phyloP scores from a whole-genome alignment of 2,329 filamentous ascomycete genomes.

The Hypoxylon sp. region DNA sequence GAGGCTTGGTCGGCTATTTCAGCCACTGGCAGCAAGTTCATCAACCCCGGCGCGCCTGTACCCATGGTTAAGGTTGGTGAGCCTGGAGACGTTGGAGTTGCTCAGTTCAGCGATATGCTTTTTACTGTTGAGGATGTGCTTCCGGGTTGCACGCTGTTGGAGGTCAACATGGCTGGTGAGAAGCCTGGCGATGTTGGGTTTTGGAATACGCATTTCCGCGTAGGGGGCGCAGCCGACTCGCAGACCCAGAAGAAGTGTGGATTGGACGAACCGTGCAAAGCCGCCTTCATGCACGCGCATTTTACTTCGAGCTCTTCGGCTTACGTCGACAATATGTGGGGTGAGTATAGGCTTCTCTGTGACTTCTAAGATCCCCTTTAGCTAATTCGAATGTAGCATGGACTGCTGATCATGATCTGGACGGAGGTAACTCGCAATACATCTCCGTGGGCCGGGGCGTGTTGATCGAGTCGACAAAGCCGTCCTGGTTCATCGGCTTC shows the following conservation, averaged over 20 bases:
- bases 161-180: conserved; percentile 66
- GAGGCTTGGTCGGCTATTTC: conserved; percentile 68
- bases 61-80: conserved; percentile 61
- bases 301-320: conserved; percentile 62
- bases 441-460: conserved; percentile 65
- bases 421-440: conserved; percentile 57
- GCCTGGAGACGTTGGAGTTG: conserved; percentile 64
- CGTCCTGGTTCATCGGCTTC: conserved; percentile 69
- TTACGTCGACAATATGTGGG: conserved; percentile 70
- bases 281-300: conserved; percentile 65
- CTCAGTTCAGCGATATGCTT: conserved; percentile 67
- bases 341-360: conserved; percentile 55
- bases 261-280: conserved; percentile 59
- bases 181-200: conserved; percentile 66
- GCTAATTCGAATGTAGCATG: conserved; percentile 46
- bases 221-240: conserved; percentile 62
- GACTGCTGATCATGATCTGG: conserved; percentile 66
- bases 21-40: conserved; percentile 64
- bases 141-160: conserved; percentile 58
- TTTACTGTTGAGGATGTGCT: conserved; percentile 66
- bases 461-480: conserved; percentile 62
- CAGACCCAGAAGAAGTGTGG: conserved; percentile 58
- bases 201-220: conserved; percentile 63
- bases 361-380: conserved; percentile 11
- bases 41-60: conserved; percentile 50